Evolutionary conservation across 441 rosid species (phyloP).

Genomic region (Viola pubescens): DNA sequence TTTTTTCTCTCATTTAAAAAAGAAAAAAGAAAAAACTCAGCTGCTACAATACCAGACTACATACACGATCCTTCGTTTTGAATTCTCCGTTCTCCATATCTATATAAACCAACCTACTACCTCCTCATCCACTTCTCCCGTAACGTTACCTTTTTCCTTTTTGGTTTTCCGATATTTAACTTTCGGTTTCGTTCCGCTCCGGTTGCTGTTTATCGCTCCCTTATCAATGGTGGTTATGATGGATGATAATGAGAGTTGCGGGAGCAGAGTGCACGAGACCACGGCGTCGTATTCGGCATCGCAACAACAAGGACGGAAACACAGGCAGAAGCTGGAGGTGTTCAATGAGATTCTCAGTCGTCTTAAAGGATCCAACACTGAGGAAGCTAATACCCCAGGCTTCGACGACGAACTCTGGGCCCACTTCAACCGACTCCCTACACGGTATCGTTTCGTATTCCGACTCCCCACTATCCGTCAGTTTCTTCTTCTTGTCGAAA

Average conservation of each 20-base stretch:
- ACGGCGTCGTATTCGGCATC: slow-evolving; percentile 12
- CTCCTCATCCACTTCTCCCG: background rate
- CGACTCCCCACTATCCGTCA: background rate
- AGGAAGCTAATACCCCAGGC: slow-evolving; percentile 56
- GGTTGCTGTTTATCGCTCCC: background rate
- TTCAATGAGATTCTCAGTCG: slow-evolving; percentile 69
- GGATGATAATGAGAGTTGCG: slow-evolving; percentile 72
- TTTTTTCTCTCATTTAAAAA: background rate
- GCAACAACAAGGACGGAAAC: slow-evolving; percentile 37
- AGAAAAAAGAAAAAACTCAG: too few relatives aligned
- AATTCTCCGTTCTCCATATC: background rate
- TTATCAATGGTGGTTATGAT: slow-evolving; percentile 28
- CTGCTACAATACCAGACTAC: background rate
- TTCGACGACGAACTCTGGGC: slow-evolving; percentile 89
- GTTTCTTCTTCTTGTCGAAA: background rate
- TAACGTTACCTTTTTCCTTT: slow-evolving; percentile 6
- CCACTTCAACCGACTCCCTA: slow-evolving; percentile 92
- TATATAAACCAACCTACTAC: background rate
- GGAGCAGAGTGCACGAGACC: slow-evolving; percentile 51
- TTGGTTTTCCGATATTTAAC: background rate
- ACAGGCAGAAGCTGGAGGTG: slow-evolving; percentile 70
- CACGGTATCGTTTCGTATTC: slow-evolving; percentile 39
- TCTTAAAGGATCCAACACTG: slow-evolving; percentile 52
- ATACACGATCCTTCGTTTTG: background rate
- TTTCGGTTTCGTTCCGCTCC: too few relatives aligned